Evolutionary conservation across 176 grass and related monocot species (phyloP).

Genomic region (Panicum miliaceum): DNA sequence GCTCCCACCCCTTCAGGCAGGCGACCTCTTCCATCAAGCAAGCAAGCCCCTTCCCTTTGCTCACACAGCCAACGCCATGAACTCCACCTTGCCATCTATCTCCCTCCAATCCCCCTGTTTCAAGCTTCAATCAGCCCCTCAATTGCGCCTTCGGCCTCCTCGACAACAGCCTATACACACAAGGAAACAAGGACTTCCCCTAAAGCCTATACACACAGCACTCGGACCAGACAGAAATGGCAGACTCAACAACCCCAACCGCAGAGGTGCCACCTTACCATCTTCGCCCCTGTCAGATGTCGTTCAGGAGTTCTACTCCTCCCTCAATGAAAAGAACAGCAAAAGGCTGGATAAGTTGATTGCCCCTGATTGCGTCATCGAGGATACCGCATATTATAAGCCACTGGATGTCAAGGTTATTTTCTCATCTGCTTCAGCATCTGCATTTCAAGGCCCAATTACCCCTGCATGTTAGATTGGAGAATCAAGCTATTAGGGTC

Average conservation of each 20-base stretch:
- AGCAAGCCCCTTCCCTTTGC: neutral
- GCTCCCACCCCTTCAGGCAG: neutral
- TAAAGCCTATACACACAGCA: slow-evolving; percentile 39
- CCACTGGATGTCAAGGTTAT: slow-evolving; percentile 72
- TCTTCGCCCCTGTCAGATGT: slow-evolving; percentile 44
- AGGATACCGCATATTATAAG: slow-evolving; percentile 62
- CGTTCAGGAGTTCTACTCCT: slow-evolving; percentile 66
- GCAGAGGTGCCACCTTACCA: slow-evolving; percentile 28
- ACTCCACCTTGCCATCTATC: slow-evolving; percentile 35
- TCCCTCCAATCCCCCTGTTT: slow-evolving; percentile 32
- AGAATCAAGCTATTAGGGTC: slow-evolving; percentile 18
- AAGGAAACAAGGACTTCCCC: slow-evolving; percentile 7
- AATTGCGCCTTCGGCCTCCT: neutral
- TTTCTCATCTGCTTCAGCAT: slow-evolving; percentile 30
- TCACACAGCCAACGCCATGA: slow-evolving; percentile 44
- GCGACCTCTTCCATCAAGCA: slow-evolving; percentile 23
- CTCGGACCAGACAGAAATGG: slow-evolving; percentile 16
- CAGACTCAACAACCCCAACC: slow-evolving; percentile 26
- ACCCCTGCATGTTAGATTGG: slow-evolving; percentile 10
- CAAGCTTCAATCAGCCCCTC: slow-evolving; percentile 19
- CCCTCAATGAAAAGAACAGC: slow-evolving; percentile 67
- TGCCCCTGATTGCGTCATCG: slow-evolving; percentile 59
- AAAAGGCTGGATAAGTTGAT: slow-evolving; percentile 60
- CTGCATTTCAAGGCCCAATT: neutral
- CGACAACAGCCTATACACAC: neutral